These are phyloP conservation scores for Paramecium pentaurelia DNA, from an alignment of 73 alveolate species.

Conservation along the genomic window DNA sequence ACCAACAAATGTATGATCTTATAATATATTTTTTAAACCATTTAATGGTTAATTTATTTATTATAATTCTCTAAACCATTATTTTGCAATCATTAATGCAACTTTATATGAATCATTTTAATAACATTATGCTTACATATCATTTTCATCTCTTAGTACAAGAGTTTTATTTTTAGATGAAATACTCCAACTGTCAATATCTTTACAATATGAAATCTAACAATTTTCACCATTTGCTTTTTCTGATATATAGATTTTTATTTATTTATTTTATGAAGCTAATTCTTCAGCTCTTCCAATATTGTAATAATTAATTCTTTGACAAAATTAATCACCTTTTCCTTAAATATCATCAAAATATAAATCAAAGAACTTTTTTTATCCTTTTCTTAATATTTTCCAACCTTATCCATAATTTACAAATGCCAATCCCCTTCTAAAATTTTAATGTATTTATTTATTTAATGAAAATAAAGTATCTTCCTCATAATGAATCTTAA, in stretches of 20 bases:
- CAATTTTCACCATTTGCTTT: slow-evolving; percentile 36
- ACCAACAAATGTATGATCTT: slow-evolving; percentile 23
- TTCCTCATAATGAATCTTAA: neutral
- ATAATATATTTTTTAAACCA: neutral
- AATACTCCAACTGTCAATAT: neutral
- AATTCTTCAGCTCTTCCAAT: neutral
- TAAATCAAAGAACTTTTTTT: slow-evolving; percentile 23
- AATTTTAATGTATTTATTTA: neutral
- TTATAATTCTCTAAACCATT: neutral
- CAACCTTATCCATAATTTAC: neutral
- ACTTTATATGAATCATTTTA: neutral
- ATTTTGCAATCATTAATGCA: neutral
- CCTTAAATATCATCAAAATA: neutral
- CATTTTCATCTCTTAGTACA: neutral
- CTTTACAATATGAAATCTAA: neutral
- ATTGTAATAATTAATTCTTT: neutral
- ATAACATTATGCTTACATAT: neutral
- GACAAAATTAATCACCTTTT: neutral
- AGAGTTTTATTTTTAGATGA: neutral
- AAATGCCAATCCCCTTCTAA: slow-evolving; percentile 22
- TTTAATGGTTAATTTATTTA: neutral
- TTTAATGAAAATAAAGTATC: neutral
- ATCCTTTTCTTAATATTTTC: neutral
- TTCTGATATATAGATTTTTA: neutral
- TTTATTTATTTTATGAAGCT: neutral